A percentile compares a stretch with the other conserved stretches of the same genome.
These are phyloP conservation scores for Aplosporella prunicola DNA, from an alignment of 2,329 filamentous ascomycete genomes.

Conservation along the genomic window DNA sequence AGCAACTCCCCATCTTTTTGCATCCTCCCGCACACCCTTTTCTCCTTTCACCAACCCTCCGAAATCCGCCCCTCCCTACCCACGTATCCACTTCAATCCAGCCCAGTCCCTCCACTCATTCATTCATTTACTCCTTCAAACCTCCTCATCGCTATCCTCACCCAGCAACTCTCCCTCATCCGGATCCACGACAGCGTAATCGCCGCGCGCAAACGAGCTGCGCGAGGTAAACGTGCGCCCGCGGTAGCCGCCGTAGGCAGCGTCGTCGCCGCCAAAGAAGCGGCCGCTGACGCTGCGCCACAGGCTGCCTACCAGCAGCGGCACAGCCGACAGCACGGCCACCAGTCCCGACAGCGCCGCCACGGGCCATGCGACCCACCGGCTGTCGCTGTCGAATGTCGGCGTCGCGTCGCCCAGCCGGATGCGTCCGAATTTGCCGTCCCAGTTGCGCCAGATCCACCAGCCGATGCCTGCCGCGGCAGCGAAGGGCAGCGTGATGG, in stretches of 20 bases:
- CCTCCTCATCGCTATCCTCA: constrained; percentile 88
- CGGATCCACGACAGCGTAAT: constrained; percentile 81
- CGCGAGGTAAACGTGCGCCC: constrained; percentile 74
- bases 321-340: constrained; percentile 43
- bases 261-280: constrained; percentile 42
- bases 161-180: constrained; percentile 92
- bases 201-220: constrained; percentile 80
- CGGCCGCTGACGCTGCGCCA: constrained; percentile 54
- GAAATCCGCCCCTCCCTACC: too few relatives aligned
- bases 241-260: constrained; percentile 40
- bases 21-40: too few relatives aligned
- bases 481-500: constrained; percentile 64
- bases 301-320: constrained; percentile 61
- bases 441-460: constrained; percentile 78
- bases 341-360: constrained; percentile 45
- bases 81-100: too few relatives aligned
- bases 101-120: neutral
- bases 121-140: constrained; percentile 31
- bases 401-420: constrained; percentile 60
- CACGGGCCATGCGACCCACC: constrained; percentile 69
- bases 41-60: too few relatives aligned
- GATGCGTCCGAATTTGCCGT: constrained; percentile 80
- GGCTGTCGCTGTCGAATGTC: constrained; percentile 56
- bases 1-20: too few relatives aligned
- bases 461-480: constrained; percentile 67